Conservation (phyloP, 192 early-diverging fungal genomes). For the Kickxella alabastrina region DNA sequence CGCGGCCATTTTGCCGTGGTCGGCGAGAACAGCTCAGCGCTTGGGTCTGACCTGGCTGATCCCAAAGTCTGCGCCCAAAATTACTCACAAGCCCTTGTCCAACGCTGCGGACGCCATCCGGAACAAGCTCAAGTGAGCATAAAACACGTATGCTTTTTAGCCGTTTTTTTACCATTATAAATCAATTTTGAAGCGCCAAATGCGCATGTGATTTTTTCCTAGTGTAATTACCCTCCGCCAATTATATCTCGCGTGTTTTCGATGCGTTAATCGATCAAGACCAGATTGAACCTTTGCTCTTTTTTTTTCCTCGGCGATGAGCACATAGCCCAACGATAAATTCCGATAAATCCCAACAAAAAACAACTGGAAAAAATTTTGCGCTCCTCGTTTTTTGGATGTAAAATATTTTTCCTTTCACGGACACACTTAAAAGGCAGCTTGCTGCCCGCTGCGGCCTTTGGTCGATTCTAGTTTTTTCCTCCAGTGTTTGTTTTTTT, state of each 20-base stretch:
- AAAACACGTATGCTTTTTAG: background rate
- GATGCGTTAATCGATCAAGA: no score
- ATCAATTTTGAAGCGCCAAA: background rate
- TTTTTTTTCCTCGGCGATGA: no score
- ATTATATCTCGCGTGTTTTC: no score
- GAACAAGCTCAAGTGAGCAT: slow-evolving; percentile 40
- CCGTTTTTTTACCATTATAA: background rate
- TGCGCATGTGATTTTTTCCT: slow-evolving; percentile 5
- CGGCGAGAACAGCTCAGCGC: slow-evolving; percentile 45
- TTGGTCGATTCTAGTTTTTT: slow-evolving; percentile 1
- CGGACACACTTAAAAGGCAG: no score
- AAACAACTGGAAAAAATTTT: background rate
- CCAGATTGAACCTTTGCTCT: no score
- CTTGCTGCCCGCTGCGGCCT: no score
- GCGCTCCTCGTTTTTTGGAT: background rate
- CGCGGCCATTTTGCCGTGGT: slow-evolving; percentile 49
- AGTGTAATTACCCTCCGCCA: no score
- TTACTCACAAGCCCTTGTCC: slow-evolving; percentile 34
- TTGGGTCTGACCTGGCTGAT: slow-evolving; percentile 51
- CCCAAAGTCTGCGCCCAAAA: slow-evolving; percentile 42
- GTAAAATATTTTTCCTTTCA: slow-evolving; percentile 9
- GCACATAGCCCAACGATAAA: no score
- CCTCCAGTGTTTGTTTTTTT: background rate
- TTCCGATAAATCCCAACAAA: no score
- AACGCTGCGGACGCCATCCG: slow-evolving; percentile 34